phyloP scores from a whole-genome alignment of 441 rosid species.

The Populus hybrid region DNA sequence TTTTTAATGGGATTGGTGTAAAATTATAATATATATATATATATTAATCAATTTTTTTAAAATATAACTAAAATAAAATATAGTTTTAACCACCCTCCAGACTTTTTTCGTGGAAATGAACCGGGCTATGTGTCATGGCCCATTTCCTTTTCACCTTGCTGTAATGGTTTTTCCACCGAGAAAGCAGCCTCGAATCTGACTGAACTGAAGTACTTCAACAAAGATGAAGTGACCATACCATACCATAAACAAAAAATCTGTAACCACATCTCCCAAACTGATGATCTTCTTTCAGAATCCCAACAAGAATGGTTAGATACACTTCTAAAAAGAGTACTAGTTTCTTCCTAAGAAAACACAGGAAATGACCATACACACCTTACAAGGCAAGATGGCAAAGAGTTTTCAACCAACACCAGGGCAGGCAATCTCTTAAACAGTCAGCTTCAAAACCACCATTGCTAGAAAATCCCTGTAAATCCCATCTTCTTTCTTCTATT shows the following conservation, averaged over 20 bases:
- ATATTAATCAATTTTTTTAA: no score
- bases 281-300: neutral
- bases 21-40: no score
- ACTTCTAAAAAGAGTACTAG: conserved; percentile 22
- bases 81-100: neutral
- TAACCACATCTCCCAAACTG: neutral
- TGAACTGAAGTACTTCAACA: neutral
- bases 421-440: conserved; percentile 44
- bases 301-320: conserved; percentile 34
- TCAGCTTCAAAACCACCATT: conserved; percentile 12
- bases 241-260: neutral
- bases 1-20: no score
- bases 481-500: conserved; percentile 36
- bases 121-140: neutral
- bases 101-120: neutral
- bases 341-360: conserved; percentile 49
- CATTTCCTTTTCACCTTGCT: neutral
- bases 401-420: conserved; percentile 40
- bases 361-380: conserved; percentile 48
- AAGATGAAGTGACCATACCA: neutral
- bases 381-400: conserved; percentile 59
- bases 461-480: conserved; percentile 13
- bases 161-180: neutral
- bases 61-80: no score
- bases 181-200: neutral